These are phyloP conservation scores for Phalaenopsis hybrid DNA, from an alignment of 116 monocot species.

Conservation along the genomic window DNA sequence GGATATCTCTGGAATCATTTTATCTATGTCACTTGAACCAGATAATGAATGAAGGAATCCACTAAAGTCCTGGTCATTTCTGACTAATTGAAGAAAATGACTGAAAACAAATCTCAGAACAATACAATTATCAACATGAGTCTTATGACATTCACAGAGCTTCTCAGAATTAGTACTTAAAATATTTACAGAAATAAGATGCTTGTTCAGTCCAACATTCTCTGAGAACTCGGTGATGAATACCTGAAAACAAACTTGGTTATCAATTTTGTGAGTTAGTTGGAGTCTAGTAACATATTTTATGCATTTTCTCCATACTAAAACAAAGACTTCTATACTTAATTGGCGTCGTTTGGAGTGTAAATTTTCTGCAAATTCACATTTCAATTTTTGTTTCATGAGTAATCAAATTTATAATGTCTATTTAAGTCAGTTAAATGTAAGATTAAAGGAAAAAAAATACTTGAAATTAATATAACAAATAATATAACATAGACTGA, in stretches of 20 bases:
- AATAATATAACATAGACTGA: too few relatives aligned
- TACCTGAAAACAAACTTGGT: slow-evolving; percentile 26
- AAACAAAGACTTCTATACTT: neutral
- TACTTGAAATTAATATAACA: too few relatives aligned
- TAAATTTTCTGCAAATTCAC: neutral
- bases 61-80: slow-evolving; percentile 20
- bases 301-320: neutral
- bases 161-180: slow-evolving; percentile 19
- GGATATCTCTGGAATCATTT: slow-evolving; percentile 21
- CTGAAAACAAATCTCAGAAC: slow-evolving; percentile 37
- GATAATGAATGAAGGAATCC: slow-evolving; percentile 27
- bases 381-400: neutral
- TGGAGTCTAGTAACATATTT: neutral
- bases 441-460: neutral
- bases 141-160: slow-evolving; percentile 21
- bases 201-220: slow-evolving; percentile 24
- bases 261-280: slow-evolving; percentile 4
- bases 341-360: too few relatives aligned
- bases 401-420: neutral
- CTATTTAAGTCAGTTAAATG: neutral
- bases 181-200: slow-evolving; percentile 25
- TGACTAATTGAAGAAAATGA: slow-evolving; percentile 44
- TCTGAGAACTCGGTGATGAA: slow-evolving; percentile 38
- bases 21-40: slow-evolving; percentile 18
- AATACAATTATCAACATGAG: neutral